phyloP scores from a whole-genome alignment of 192 early-diverging fungal species.

The Coemansia sp. region DNA sequence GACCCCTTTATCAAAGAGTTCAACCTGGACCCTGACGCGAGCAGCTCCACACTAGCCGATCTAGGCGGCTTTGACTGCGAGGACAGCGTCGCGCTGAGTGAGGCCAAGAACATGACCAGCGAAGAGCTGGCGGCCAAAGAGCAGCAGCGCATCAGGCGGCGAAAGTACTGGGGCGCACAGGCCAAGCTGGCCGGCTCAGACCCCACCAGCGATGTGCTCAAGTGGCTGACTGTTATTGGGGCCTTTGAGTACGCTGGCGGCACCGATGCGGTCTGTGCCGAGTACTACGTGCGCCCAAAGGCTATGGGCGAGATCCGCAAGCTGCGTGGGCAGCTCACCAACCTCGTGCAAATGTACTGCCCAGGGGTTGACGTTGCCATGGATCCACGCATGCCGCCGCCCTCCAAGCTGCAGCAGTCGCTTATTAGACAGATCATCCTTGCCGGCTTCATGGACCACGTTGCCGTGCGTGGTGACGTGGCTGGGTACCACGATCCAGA shows the following conservation, averaged over 20 bases:
- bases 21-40: conserved; percentile 57
- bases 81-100: conserved; percentile 50
- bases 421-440: conserved; percentile 85
- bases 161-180: conserved; percentile 74
- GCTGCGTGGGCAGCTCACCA: conserved; percentile 74
- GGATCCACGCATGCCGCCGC: conserved; percentile 69
- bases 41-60: conserved; percentile 40
- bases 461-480: conserved; percentile 86
- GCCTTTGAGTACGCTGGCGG: conserved; percentile 78
- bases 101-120: conserved; percentile 60
- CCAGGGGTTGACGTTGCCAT: conserved; percentile 60
- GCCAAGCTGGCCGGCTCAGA: conserved; percentile 57
- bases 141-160: conserved; percentile 57
- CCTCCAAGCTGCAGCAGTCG: conserved; percentile 64
- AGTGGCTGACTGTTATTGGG: conserved; percentile 84
- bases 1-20: conserved; percentile 87
- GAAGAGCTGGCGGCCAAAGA: conserved; percentile 64
- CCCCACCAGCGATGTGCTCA: conserved; percentile 83
- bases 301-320: conserved; percentile 80
- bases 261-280: conserved; percentile 69
- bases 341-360: conserved; percentile 66
- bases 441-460: conserved; percentile 86
- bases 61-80: conserved; percentile 41
- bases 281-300: conserved; percentile 84
- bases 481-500: conserved; percentile 55